phyloP scores from a whole-genome alignment of 2,329 filamentous ascomycete species.

The Aspergillus luchuensis region DNA sequence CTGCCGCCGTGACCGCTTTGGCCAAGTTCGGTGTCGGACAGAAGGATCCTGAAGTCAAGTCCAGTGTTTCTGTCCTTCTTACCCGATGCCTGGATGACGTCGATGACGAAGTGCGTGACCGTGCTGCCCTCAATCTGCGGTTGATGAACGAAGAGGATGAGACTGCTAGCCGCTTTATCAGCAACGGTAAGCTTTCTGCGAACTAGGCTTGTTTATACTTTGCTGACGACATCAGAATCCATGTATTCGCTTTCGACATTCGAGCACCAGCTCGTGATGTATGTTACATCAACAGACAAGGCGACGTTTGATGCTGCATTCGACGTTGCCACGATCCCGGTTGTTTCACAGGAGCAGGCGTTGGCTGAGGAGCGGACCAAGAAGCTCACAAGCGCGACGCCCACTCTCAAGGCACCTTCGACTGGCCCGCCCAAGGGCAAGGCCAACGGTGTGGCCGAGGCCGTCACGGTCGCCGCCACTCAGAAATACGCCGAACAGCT shows the following conservation, averaged over 20 bases:
- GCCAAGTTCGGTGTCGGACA: slow-evolving; percentile 97
- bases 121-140: slow-evolving; percentile 86
- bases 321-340: slow-evolving; percentile 85
- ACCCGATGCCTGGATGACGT: slow-evolving; percentile 94
- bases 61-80: slow-evolving; percentile 88
- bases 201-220: neutral
- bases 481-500: slow-evolving; percentile 90
- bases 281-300: slow-evolving; percentile 90
- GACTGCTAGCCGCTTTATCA: slow-evolving; percentile 82
- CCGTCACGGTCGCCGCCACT: slow-evolving; percentile 74
- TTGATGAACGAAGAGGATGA: slow-evolving; percentile 92
- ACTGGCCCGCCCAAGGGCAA: slow-evolving; percentile 73
- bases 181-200: slow-evolving; percentile 67
- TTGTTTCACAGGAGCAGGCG: slow-evolving; percentile 93
- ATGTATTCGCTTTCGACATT: slow-evolving; percentile 95
- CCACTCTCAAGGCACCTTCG: slow-evolving; percentile 90
- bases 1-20: slow-evolving; percentile 90
- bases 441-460: slow-evolving; percentile 69
- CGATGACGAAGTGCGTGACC: slow-evolving; percentile 95
- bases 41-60: slow-evolving; percentile 94
- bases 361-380: slow-evolving; percentile 94
- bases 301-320: slow-evolving; percentile 82
- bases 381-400: slow-evolving; percentile 91
- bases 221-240: slow-evolving; percentile 63
- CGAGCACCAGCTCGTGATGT: slow-evolving; percentile 96